These are phyloP conservation scores for Grosmannia penicillata DNA, from an alignment of 2,329 filamentous ascomycete species.

Conservation along the genomic window DNA sequence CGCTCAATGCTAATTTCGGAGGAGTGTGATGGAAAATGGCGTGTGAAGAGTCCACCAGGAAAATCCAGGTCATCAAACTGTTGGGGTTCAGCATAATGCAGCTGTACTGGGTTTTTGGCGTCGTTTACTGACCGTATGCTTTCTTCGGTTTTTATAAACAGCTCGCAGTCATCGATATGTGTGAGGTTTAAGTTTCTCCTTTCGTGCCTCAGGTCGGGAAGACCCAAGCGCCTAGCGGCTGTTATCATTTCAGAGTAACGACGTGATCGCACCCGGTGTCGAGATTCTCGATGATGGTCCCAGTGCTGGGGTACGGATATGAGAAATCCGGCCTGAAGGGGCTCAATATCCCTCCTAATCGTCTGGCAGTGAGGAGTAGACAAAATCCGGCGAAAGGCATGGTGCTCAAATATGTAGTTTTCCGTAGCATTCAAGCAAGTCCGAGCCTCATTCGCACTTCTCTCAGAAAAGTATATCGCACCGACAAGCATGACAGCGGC, in stretches of 20 bases:
- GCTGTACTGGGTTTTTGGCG: neutral
- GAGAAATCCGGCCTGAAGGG: neutral
- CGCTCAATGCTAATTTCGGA: neutral
- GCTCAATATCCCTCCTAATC: neutral
- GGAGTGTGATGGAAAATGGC: neutral
- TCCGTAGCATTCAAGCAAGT: neutral
- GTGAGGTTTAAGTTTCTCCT: neutral
- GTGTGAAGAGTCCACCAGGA: neutral
- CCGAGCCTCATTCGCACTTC: neutral
- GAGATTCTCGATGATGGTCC: neutral
- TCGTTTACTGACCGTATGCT: neutral
- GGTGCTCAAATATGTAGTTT: neutral
- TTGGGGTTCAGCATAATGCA: neutral
- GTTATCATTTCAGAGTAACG: neutral
- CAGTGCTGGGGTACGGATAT: neutral
- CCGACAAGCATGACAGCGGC: neutral
- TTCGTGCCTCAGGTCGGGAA: neutral
- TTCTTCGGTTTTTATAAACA: neutral
- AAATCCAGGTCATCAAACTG: neutral
- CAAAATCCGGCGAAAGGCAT: neutral
- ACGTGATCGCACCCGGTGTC: neutral
- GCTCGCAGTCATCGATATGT: neutral
- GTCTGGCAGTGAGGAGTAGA: neutral
- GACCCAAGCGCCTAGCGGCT: neutral
- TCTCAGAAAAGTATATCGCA: neutral